Evolutionary conservation across 176 grass and related monocot genomes (phyloP).

Genomic region (Urochloa ruziziensis): DNA sequence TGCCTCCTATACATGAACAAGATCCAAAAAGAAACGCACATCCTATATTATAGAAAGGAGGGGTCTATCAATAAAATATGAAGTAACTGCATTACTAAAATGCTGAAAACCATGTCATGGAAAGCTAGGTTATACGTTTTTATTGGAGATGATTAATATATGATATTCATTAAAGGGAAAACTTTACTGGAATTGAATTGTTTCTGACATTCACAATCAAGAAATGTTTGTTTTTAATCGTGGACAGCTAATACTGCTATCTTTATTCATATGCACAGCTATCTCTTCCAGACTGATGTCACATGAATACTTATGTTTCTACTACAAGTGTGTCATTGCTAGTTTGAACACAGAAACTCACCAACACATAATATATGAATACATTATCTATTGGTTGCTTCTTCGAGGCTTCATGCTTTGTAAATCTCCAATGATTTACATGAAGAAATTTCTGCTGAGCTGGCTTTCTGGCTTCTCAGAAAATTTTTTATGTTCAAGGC

Average conservation of each 20-base stretch:
- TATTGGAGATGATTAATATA: not conserved
- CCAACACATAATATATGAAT: slow-evolving; percentile 4
- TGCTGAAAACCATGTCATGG: not conserved
- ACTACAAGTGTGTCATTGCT: not conserved
- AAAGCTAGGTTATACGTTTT: not conserved
- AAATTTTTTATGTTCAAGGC: not conserved
- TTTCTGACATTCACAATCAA: slow-evolving; percentile 3
- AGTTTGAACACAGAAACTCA: not conserved
- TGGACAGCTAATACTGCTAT: slow-evolving; percentile 1
- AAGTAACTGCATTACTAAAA: not conserved
- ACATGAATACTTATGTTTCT: not conserved
- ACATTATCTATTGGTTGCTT: slow-evolving; percentile 12
- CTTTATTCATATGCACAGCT: not conserved
- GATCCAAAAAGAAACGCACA: not conserved
- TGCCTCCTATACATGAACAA: not conserved
- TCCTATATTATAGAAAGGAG: not conserved
- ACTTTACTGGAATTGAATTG: not conserved
- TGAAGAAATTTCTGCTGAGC: not conserved
- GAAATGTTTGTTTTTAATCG: not conserved
- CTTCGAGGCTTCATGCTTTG: not conserved
- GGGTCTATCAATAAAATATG: not conserved
- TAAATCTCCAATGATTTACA: not conserved
- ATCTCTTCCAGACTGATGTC: not conserved
- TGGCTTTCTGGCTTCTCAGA: not conserved
- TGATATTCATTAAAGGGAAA: not conserved